These are phyloP conservation scores for Aspergillus ellipticus DNA, from an alignment of 495 filamentous ascomycete species.

Conservation along the genomic window DNA sequence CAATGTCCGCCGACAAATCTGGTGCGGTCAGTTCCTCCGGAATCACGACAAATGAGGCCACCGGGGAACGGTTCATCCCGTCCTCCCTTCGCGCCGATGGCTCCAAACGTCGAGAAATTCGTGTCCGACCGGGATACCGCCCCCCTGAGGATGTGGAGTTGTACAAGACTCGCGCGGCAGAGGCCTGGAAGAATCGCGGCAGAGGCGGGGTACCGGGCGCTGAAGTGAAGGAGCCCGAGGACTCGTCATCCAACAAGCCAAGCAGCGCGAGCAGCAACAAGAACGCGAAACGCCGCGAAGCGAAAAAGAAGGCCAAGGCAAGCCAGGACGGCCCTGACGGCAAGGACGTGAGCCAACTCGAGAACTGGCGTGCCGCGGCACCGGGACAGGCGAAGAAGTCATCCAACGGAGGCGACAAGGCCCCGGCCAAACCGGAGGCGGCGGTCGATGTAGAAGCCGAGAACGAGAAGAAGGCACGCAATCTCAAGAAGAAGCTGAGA, in stretches of 20 bases:
- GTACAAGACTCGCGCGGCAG: slow-evolving; percentile 89
- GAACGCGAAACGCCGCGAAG: slow-evolving; percentile 90
- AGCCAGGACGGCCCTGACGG: slow-evolving; percentile 32
- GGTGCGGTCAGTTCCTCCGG: slow-evolving; percentile 49
- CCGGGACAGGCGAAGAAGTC: slow-evolving; percentile 22
- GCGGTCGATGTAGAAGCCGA: slow-evolving; percentile 66
- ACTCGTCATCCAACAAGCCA: slow-evolving; percentile 38
- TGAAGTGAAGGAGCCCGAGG: slow-evolving; percentile 52
- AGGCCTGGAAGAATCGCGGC: slow-evolving; percentile 78
- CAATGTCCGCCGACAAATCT: slow-evolving; percentile 24
- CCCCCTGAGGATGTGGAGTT: slow-evolving; percentile 95
- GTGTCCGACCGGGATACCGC: slow-evolving; percentile 85
- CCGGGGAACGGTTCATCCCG: slow-evolving; percentile 84
- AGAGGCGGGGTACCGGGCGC: slow-evolving; percentile 79
- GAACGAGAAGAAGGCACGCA: slow-evolving; percentile 87
- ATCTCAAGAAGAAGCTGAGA: slow-evolving; percentile 91
- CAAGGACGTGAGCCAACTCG: slow-evolving; percentile 33
- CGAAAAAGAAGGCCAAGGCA: slow-evolving; percentile 80
- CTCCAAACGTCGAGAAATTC: slow-evolving; percentile 83
- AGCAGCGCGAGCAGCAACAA: slow-evolving; percentile 64
- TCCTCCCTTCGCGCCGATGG: slow-evolving; percentile 84
- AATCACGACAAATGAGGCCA: slow-evolving; percentile 65
- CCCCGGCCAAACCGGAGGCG: slow-evolving; percentile 29
- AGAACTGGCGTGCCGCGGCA: slow-evolving; percentile 27
- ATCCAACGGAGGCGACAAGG: slow-evolving; percentile 9